Percentiles rank a stretch among this genome's conserved stretches.
Evolutionary conservation across 2,329 filamentous ascomycete species (phyloP).

Genomic region (Stagonosporopsis vannaccii): DNA sequence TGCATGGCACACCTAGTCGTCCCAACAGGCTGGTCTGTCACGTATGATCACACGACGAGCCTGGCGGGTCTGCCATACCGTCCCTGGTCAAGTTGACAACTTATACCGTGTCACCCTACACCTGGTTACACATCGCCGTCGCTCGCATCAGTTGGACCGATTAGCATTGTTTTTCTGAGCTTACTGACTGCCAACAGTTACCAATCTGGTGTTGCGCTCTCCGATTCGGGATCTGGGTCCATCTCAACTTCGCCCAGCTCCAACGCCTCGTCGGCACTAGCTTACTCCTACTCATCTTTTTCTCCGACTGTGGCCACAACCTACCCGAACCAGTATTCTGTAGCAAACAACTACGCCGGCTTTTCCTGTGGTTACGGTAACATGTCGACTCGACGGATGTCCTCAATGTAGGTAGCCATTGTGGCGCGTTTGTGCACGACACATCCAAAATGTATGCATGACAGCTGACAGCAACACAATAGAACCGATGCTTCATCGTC

Average conservation of each 20-base stretch:
- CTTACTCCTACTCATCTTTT: slow-evolving; percentile 54
- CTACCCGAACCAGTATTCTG: slow-evolving; percentile 43
- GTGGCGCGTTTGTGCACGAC: slow-evolving; percentile 45
- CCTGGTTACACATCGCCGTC: slow-evolving; percentile 49
- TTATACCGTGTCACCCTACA: slow-evolving; percentile 50
- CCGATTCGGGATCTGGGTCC: slow-evolving; percentile 64
- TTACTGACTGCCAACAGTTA: slow-evolving; percentile 57
- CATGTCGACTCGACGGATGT: slow-evolving; percentile 52
- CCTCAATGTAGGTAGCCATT: slow-evolving; percentile 55
- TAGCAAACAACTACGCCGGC: slow-evolving; percentile 48
- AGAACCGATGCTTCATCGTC: slow-evolving; percentile 56
- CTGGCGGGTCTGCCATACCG: slow-evolving; percentile 48
- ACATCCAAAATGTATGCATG: slow-evolving; percentile 45
- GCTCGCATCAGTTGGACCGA: slow-evolving; percentile 43
- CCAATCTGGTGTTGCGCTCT: slow-evolving; percentile 58
- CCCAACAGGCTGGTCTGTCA: slow-evolving; percentile 51
- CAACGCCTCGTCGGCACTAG: slow-evolving; percentile 56
- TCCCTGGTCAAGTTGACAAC: slow-evolving; percentile 47
- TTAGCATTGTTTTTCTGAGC: slow-evolving; percentile 39
- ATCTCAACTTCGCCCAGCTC: slow-evolving; percentile 61
- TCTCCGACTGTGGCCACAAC: slow-evolving; percentile 40
- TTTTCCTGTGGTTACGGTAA: slow-evolving; percentile 47
- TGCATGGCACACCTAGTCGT: slow-evolving; percentile 48
- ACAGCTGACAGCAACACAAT: slow-evolving; percentile 49
- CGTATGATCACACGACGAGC: slow-evolving; percentile 56